phyloP scores from a whole-genome alignment of 2,329 filamentous ascomycete species.

The Ophiognomonia clavigignenti-juglandacearum region DNA sequence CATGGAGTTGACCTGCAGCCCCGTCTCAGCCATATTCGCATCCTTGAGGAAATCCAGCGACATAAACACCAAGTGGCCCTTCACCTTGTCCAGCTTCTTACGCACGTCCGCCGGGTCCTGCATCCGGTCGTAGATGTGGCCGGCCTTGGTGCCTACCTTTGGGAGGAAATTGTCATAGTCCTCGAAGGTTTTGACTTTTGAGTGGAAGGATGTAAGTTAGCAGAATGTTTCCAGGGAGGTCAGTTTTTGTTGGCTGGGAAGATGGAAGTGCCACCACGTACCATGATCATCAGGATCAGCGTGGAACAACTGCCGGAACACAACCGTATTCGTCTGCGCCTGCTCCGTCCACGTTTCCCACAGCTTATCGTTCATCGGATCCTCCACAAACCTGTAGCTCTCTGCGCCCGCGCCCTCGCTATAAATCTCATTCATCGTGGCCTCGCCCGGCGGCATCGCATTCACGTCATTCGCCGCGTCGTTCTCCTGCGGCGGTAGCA shows the following conservation, averaged over 20 bases:
- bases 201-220: too few species aligned
- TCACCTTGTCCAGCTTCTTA: conserved; percentile 70
- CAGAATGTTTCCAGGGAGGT: too few species aligned
- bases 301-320: conserved; percentile 78
- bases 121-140: conserved; percentile 81
- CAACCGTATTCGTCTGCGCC: conserved; percentile 66
- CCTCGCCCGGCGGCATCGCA: conserved; percentile 64
- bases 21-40: conserved; percentile 83
- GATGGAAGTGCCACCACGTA: conserved; percentile 29
- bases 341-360: conserved; percentile 64
- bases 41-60: conserved; percentile 82
- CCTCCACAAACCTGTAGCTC: conserved; percentile 60
- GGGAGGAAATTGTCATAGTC: conserved; percentile 81
- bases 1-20: conserved; percentile 76
- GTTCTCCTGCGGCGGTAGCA: conserved; percentile 68
- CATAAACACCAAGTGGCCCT: conserved; percentile 92
- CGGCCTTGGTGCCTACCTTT: conserved; percentile 66
- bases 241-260: too few species aligned
- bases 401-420: conserved; percentile 60
- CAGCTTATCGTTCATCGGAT: conserved; percentile 64
- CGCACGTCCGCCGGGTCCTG: conserved; percentile 69
- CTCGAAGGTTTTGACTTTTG: conserved; percentile 83
- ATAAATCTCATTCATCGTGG: conserved; percentile 59
- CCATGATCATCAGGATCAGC: conserved; percentile 84
- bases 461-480: conserved; percentile 65